Percentiles rank a stretch among this genome's conserved stretches.
Evolutionary conservation across 805 yeast species (phyloP).

Genomic region (Lipomyces sp.): DNA sequence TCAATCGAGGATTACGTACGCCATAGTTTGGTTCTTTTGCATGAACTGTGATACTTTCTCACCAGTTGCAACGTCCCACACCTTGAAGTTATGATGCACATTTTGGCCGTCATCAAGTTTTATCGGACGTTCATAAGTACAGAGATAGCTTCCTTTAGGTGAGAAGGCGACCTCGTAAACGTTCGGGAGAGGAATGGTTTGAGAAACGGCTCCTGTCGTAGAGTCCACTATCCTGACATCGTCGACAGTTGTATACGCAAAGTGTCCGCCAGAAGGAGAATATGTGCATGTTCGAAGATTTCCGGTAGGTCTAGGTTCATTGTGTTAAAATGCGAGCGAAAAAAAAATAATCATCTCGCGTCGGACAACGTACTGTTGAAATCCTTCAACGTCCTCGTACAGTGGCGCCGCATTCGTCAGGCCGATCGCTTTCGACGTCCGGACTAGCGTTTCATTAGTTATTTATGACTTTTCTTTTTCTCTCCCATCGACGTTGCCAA

Average conservation of each 20-base stretch:
- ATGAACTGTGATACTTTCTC: slow-evolving; percentile 64
- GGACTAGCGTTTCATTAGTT: slow-evolving; percentile 46
- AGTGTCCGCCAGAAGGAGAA: slow-evolving; percentile 67
- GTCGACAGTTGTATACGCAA: slow-evolving; percentile 74
- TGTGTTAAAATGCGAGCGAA: not conserved
- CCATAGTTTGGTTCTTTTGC: slow-evolving; percentile 74
- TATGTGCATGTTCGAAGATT: slow-evolving; percentile 63
- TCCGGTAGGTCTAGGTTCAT: slow-evolving; percentile 24
- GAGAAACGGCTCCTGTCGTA: slow-evolving; percentile 53
- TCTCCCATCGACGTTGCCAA: too few species aligned
- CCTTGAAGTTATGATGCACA: slow-evolving; percentile 76
- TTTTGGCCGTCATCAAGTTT: slow-evolving; percentile 64
- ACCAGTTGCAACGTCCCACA: slow-evolving; percentile 63
- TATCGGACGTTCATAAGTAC: slow-evolving; percentile 89
- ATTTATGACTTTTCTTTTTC: too few species aligned
- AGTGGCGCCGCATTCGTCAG: slow-evolving; percentile 56
- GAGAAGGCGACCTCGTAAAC: slow-evolving; percentile 84
- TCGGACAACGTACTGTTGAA: slow-evolving; percentile 41
- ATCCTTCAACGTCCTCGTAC: slow-evolving; percentile 44
- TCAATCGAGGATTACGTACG: slow-evolving; percentile 14
- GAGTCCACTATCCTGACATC: slow-evolving; percentile 63
- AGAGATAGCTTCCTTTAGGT: slow-evolving; percentile 80
- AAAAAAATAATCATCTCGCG: not conserved
- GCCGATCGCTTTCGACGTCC: slow-evolving; percentile 62
- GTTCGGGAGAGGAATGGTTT: slow-evolving; percentile 61